Percentiles rank a stretch among this genome's conserved stretches.
Evolutionary conservation across 306 rosid species (phyloP).

Genomic region (Ammopiptanthus mongolicus): DNA sequence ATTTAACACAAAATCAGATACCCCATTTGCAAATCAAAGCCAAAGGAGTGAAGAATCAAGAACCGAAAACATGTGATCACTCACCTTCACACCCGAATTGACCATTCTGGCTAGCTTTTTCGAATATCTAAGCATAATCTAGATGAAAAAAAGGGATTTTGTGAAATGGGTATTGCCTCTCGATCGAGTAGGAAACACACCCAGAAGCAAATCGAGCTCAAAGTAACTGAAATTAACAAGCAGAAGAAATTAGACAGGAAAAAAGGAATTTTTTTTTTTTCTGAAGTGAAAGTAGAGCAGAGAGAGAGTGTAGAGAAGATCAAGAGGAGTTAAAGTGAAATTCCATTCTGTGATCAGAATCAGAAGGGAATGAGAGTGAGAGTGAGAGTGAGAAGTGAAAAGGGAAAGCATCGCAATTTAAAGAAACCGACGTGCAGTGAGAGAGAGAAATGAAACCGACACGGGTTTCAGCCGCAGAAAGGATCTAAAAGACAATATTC

Average conservation of each 20-base stretch:
- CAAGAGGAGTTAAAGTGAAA: not conserved
- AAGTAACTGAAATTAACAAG: not conserved
- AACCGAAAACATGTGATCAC: slow-evolving; percentile 22
- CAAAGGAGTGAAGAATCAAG: not conserved
- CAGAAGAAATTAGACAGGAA: not conserved
- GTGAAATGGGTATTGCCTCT: slow-evolving; percentile 9
- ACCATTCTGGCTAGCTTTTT: slow-evolving; percentile 30
- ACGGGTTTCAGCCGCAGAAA: slow-evolving; percentile 40
- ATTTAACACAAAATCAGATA: slow-evolving; percentile 32
- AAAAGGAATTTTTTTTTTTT: not conserved
- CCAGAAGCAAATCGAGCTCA: not conserved
- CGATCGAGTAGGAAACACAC: not conserved
- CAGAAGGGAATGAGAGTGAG: not conserved
- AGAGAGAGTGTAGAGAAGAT: not conserved
- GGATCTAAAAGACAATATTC: too few relatives aligned
- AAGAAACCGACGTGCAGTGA: slow-evolving; percentile 18
- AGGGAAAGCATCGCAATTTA: not conserved
- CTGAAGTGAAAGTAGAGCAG: not conserved
- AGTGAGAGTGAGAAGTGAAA: not conserved
- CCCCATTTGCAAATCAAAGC: not conserved
- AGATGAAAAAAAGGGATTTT: not conserved
- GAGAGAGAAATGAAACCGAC: slow-evolving; percentile 8
- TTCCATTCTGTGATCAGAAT: not conserved
- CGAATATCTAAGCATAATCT: slow-evolving; percentile 32
- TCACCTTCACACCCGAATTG: slow-evolving; percentile 60